A percentile compares a stretch with the other conserved stretches of the same genome.
Conservation (phyloP, 1,284 basidiomycete species). For the Meripilus lineatus region DNA sequence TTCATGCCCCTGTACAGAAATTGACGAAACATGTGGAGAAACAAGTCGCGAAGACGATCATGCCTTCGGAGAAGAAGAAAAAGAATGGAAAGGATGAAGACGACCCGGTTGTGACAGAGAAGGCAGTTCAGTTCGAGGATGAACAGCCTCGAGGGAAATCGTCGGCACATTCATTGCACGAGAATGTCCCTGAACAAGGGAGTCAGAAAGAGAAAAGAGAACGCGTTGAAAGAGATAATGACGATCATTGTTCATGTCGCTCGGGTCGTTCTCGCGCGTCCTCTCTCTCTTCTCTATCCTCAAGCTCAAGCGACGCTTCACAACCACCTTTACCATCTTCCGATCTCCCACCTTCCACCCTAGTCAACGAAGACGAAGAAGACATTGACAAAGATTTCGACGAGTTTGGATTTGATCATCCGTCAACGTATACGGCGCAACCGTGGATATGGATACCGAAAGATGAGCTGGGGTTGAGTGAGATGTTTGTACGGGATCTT, state of each 20-base stretch:
- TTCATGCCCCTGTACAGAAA: conserved; percentile 14
- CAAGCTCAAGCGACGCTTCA: background rate
- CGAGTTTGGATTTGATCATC: conserved; percentile 55
- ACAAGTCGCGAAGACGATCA: conserved; percentile 11
- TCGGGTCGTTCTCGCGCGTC: too few species aligned
- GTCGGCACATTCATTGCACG: too few species aligned
- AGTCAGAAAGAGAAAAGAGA: too few species aligned
- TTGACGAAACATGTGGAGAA: conserved; percentile 11
- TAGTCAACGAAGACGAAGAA: conserved; percentile 6
- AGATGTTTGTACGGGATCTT: conserved; percentile 45
- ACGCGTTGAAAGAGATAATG: too few species aligned
- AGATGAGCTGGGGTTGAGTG: conserved; percentile 55
- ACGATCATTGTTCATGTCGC: too few species aligned
- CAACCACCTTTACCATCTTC: too few species aligned
- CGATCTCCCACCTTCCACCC: too few species aligned
- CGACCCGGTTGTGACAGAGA: background rate
- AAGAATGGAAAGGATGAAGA: background rate
- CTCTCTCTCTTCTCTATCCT: too few species aligned
- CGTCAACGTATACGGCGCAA: conserved; percentile 57
- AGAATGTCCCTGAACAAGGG: too few species aligned
- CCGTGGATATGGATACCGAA: conserved; percentile 61
- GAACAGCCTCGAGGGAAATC: too few species aligned
- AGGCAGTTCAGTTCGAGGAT: too few species aligned
- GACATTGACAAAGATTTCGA: conserved; percentile 26
- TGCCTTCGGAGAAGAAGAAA: background rate